Conservation (phyloP, 1,284 basidiomycete genomes). For the Ganoderma lucidum region DNA sequence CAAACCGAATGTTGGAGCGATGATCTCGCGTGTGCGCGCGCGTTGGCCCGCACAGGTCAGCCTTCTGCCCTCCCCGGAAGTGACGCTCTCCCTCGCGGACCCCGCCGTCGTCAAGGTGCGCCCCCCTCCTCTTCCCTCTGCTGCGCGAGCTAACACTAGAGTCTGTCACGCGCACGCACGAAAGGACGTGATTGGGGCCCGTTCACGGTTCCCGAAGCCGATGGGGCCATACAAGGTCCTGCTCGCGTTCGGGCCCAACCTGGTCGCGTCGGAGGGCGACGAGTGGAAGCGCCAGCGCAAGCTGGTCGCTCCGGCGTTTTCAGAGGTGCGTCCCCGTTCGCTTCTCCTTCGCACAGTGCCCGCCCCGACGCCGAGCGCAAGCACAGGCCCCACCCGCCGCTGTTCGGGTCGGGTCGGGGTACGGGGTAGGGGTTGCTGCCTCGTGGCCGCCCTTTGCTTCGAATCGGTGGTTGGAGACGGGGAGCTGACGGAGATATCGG, state of each 20-base stretch:
- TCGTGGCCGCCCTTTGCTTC: background rate
- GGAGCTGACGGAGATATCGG: constrained; percentile 9
- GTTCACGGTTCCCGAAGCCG: constrained; percentile 47
- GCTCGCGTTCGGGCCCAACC: constrained; percentile 56
- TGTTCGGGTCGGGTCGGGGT: background rate
- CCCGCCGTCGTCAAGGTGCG: constrained; percentile 35
- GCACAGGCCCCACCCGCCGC: background rate
- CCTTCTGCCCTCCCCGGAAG: constrained; percentile 23
- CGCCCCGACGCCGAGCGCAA: background rate
- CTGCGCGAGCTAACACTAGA: background rate
- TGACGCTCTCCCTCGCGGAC: constrained; percentile 37
- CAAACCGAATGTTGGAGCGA: background rate
- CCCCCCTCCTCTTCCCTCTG: background rate
- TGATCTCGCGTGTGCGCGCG: background rate
- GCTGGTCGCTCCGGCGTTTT: constrained; percentile 51
- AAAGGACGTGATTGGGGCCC: constrained; percentile 36
- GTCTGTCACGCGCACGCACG: background rate
- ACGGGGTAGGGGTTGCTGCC: background rate
- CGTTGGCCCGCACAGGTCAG: constrained; percentile 20
- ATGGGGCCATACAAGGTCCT: constrained; percentile 44
- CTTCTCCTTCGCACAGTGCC: background rate
- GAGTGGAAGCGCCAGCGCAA: constrained; percentile 68
- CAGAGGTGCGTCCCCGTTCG: constrained; percentile 43
- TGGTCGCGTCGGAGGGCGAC: constrained; percentile 63
- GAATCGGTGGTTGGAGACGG: background rate